Evolutionary conservation across 1,139 yeast genomes (phyloP).

Genomic region (Dujonia santamariae): DNA sequence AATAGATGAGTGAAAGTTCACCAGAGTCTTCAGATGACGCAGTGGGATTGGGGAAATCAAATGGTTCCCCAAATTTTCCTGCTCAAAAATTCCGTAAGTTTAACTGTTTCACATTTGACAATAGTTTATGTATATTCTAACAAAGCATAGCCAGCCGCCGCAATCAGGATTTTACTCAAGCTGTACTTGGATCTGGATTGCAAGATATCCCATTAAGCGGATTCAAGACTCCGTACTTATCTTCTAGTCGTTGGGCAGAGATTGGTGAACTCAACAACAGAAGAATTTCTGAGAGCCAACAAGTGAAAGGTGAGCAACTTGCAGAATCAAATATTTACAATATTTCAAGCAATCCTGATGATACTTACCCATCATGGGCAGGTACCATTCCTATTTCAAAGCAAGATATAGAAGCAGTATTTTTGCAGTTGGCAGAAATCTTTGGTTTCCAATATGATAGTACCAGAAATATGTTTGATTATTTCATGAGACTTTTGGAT

Average conservation of each 20-base stretch:
- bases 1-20: no score
- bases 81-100: no score
- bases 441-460: constrained; percentile 69
- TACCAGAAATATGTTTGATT: constrained; percentile 63
- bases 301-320: constrained; percentile 25
- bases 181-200: no score
- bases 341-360: constrained; percentile 35
- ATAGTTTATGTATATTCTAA: no score
- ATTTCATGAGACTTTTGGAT: constrained; percentile 58
- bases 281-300: constrained; percentile 13
- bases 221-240: constrained; percentile 44
- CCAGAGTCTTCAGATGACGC: no score
- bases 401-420: constrained; percentile 54
- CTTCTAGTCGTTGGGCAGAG: constrained; percentile 46
- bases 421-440: constrained; percentile 48
- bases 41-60: no score
- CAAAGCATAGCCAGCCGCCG: no score
- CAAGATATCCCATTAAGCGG: constrained; percentile 49
- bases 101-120: no score
- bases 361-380: constrained; percentile 63
- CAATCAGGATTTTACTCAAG: no score
- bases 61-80: no score
- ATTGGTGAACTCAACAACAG: constrained; percentile 26
- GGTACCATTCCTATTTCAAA: constrained; percentile 54
- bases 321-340: constrained; percentile 42